Base-by-base conservation (phyloP, 1,284 basidiomycete genomes). In the Marasmius fiardii region DNA sequence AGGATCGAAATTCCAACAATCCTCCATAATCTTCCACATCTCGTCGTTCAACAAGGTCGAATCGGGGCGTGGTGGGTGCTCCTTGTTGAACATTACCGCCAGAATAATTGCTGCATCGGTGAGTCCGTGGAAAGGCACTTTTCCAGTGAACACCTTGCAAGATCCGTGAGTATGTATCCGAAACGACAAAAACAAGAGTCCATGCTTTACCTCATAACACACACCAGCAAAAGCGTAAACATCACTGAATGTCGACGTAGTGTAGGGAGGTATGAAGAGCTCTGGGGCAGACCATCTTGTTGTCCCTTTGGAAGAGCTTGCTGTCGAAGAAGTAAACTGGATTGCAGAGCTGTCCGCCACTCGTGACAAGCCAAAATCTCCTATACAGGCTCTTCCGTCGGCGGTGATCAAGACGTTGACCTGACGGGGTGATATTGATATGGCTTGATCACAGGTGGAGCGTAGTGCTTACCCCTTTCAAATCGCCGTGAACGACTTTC, bases 231-330 rank as follows among this genome's bases (percentile, higher is more conserved):
- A 52, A 20, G 51, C 51, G 21, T 43, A 52, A 43, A 39, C 34
- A 18, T 52, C 51, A 35, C 26, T 21, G 20, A 44, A 18, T 1
- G 12, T 21, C 1, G 37, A 33, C 7, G 31, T n/a, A 11, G n/a
- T 23, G 12, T 18, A 11, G 11, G 1, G 28, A 6, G n/a, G 6
- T 33, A 12, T 14, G 5, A 20, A 12, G 12, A 39, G 12, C 34
- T 52, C 51, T 5, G 51, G 51, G 5, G 51, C 51, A 11, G 20
- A 10, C 51, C 51, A 52, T 20, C 51, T 33, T 24, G 26, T 43
- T 21, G 33, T 21, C 20, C 51, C 33, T n/a, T 39, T 20, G 1
- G 18, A n/a, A 26, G 16, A 35, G 20, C n/a, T 23, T 2, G 51
- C 18, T 20, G 12, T 14, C 20, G n/a, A 11, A 5, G 51, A 52